Conservation (phyloP, 768 basidiomycete genomes). For the Paxillus ammoniavirescens region DNA sequence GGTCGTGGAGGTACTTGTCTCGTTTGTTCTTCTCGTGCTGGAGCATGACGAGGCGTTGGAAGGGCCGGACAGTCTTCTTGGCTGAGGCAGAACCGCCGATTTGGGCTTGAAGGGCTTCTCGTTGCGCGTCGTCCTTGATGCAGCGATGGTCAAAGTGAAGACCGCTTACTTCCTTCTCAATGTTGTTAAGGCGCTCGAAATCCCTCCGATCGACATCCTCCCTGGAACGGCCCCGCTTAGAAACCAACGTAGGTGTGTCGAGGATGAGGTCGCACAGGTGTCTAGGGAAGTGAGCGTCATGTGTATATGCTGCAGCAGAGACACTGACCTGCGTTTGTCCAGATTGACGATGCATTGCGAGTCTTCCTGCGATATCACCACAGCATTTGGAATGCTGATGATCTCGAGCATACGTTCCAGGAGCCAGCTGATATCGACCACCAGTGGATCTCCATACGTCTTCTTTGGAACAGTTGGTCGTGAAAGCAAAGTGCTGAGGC, state of each 20-base stretch:
- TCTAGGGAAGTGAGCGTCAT: constrained; percentile 38
- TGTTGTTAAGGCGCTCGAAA: constrained; percentile 71
- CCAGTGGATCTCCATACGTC: constrained; percentile 49
- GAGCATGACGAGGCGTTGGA: constrained; percentile 57
- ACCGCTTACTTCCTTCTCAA: constrained; percentile 64
- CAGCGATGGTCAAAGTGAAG: constrained; percentile 69
- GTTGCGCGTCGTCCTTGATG: constrained; percentile 73
- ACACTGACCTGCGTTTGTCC: constrained; percentile 72
- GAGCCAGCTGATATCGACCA: constrained; percentile 80
- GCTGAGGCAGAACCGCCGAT: constrained; percentile 43
- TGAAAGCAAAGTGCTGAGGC: constrained; percentile 53
- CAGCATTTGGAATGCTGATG: constrained; percentile 68
- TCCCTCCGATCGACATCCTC: constrained; percentile 63
- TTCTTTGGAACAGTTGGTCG: constrained; percentile 46
- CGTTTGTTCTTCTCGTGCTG: constrained; percentile 85
- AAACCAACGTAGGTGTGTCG: constrained; percentile 47
- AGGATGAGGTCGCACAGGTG: constrained; percentile 65
- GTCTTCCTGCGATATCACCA: constrained; percentile 54
- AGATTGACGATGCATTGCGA: constrained; percentile 69
- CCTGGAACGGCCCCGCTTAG: constrained; percentile 42
- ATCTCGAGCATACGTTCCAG: constrained; percentile 80
- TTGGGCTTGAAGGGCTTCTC: constrained; percentile 54
- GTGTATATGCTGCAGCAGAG: background rate
- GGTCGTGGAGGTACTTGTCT: constrained; percentile 66
- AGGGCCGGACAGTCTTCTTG: constrained; percentile 59